Evolutionary conservation across 768 basidiomycete genomes (phyloP), one percentile per base, ranked within the genome.

Genomic region (Auricularia auricula-judae): DNA sequence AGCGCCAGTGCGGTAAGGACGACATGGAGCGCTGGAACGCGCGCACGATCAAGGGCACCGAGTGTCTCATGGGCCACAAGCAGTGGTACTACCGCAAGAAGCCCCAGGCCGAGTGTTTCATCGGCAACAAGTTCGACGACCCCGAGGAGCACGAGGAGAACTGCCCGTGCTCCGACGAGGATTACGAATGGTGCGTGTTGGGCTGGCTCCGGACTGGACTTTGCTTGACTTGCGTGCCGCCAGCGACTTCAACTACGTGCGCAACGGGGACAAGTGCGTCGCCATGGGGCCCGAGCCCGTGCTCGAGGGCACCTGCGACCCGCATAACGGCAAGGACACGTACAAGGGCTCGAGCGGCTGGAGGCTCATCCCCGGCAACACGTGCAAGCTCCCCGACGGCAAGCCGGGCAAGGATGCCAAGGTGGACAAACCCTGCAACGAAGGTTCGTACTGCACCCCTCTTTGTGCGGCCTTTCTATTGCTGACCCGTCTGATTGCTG

Each of bases 41-140:
- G 4, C 79, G 92, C 44, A 77, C 81, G 16, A 78, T 74, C n/a
- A 78, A 76, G 16, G 81, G 81, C 59, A 79, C 80, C 42, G 83
- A 91, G 68, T 98, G 96, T 74, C 75, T 98, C 29, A 95, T 98
- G 92, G 96, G 96, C 0, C 92, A 91, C 71, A 93, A 90, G 91
- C 96, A 98, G 89, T 98, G 89, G 87, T 99, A 96, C 74, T 80
- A 75, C 62, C 84, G 97, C 23, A 82, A 94, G 72, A 98, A 93
- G 75, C 73, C 82, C 0, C 81, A 89, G 64, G 90, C 87, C 1
- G 79, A 92, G 63, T 99, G 97, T 68, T 97, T 91, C 67, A 87
- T 99, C 14, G 92, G 90, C 0, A 79, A 94, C 63, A 92, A 97
- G 75, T 99, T 89, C 76, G 75, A 80, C 36, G 95, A 97, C 70